Evolutionary conservation across 2,329 filamentous ascomycete species (phyloP), one percentile per base, ranked within the genome.

Genomic region (Rutstroemia sp.): DNA sequence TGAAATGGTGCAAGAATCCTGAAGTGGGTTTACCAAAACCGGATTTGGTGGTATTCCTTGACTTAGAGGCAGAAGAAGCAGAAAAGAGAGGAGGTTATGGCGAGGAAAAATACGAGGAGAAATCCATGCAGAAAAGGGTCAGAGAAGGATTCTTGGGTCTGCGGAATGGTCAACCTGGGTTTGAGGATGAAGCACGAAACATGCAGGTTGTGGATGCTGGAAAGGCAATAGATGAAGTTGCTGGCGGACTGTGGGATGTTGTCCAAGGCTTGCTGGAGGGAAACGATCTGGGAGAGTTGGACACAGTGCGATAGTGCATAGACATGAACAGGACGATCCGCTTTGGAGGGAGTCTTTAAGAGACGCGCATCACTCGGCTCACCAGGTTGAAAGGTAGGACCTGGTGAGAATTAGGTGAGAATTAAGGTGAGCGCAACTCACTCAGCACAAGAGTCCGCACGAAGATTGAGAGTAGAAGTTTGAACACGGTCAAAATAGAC

Each of bases 1-100:
- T 96, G 0, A 73, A 79, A 0, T 99, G 94, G 92, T 91, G 90
- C 7, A 85, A 89, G 63, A 79, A 84, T 16, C 90, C 92, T 1
- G 94, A 97, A 66, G 79, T 89, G 14, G 92, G 92, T 0, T 79
- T 99, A 0, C 92, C 94, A 1, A 81, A 87, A 4, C 92, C 94
- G 0, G 94, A 99, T 73, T 70, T 92, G 9, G 90, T 92, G 10
- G 71, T 97, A 0, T 97, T 97, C 68, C 78, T 99, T 34, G 89
- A 94, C 67, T 80, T 97, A 51, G 82, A 86, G 6, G 82, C 89
- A 38, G 81, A 84, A 49, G 80, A 85, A 58, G 91, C 91, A 9
- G 81, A 81, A 30, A 79, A 79, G 64, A 79, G 94, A 18, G 91
- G 90, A n/a, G 92, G 90, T 0, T 99, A 86, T 76, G 94, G 94